These are phyloP conservation scores for Metschnikowia chrysomelidarum DNA, from an alignment of 805 yeast genomes.

Conservation along the genomic window DNA sequence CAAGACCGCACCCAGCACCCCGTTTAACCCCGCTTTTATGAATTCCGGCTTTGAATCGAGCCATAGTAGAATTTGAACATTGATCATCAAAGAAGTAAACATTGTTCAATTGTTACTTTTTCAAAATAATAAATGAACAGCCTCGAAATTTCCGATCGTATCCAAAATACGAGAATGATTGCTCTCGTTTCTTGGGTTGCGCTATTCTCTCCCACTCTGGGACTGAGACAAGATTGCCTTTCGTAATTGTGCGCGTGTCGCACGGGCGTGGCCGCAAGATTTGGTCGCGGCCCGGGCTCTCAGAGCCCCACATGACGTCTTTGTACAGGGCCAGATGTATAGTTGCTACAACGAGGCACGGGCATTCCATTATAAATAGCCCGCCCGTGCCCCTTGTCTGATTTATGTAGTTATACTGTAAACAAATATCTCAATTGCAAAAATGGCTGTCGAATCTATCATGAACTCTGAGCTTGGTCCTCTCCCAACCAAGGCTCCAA, in stretches of 20 bases:
- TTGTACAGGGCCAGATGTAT: slow-evolving; percentile 9
- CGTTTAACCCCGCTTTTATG: no score
- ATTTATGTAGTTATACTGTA: neutral
- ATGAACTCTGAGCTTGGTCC: slow-evolving; percentile 37
- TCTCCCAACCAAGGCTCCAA: slow-evolving; percentile 47
- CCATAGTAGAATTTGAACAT: no score
- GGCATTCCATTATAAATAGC: slow-evolving; percentile 8
- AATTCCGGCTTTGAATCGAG: no score
- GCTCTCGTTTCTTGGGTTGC: no score
- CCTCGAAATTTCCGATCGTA: no score
- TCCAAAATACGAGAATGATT: no score
- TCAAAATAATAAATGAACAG: no score
- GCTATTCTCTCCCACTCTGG: no score
- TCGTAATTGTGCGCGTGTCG: slow-evolving; percentile 6
- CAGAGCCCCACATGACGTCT: slow-evolving; percentile 7
- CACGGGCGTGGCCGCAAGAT: slow-evolving; percentile 2
- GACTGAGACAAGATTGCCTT: slow-evolving; percentile 1
- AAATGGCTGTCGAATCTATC: slow-evolving; percentile 18
- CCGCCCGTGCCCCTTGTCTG: neutral
- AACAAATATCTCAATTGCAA: slow-evolving; percentile 1
- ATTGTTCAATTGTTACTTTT: no score
- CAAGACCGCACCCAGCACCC: no score
- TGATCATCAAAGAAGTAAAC: no score
- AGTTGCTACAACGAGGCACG: slow-evolving; percentile 12
- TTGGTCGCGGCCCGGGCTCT: slow-evolving; percentile 1